Base-by-base conservation (phyloP, 1,284 basidiomycete species). In the Coniferiporia sulphurascens region DNA sequence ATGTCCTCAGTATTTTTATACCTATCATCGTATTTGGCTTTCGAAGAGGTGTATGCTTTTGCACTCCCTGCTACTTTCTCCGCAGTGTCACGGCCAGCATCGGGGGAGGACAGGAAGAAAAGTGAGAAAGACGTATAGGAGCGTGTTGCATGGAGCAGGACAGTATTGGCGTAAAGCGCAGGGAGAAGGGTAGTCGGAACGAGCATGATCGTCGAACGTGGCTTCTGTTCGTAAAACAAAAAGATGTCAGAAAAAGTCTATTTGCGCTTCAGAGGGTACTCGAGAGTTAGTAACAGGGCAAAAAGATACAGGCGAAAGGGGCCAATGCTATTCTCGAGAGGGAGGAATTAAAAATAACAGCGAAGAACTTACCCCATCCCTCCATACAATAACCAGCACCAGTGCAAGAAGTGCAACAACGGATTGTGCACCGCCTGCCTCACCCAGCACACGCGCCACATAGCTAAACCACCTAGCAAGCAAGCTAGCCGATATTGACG, bases 81-180 rank as follows among this genome's bases (percentile, higher is more conserved):
- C 21, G 15, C 41, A 17, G 41, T 35, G 3, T 41, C 34, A 3
- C 22, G 21, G 45, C 21, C 27, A 27, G 22, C 32, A 19, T 54
- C 10, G 50, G 19, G 12, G 53, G 53, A 17, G n/a, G 22, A 34
- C 44, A 34, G 7, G 21, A 36, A 12, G 41, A 21, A 36, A 13
- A 54, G 21, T 5, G 48, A 38, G 27, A 22, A 45, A 38, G 32
- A 22, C 10, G 27, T n/a, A 32, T 54, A 36, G 17, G 52, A 38
- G n/a, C 50, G 55, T 5, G 43, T 41, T 10, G 55, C 52, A 17
- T 58, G 50, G 32, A 58, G 43, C 48, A 59, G 34, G 17, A 62
- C 56, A 2, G 60, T 62, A 15, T 55, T 62, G 9, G 56, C 60
- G 36, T 62, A 62, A 35, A 62, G 21, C 4, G 44, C 56, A 13